Conservation (phyloP, 2,329 filamentous ascomycete species). For the Pezicula radicicola region DNA sequence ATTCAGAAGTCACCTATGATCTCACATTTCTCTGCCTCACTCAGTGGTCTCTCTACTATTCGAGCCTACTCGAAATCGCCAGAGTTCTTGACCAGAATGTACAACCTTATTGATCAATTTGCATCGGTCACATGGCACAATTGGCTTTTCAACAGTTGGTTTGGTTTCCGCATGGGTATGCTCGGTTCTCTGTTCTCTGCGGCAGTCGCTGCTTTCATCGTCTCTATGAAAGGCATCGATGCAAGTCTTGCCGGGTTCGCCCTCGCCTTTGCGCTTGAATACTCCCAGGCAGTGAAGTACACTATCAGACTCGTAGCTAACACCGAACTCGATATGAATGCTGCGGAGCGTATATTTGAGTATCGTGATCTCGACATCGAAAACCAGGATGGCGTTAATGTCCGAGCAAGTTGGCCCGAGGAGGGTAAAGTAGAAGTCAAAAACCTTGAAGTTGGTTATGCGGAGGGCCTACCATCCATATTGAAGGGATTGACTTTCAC, state of each 20-base stretch:
- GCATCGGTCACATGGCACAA: conserved; percentile 60
- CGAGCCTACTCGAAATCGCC: conserved; percentile 67
- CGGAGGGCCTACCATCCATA: conserved; percentile 64
- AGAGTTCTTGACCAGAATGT: conserved; percentile 66
- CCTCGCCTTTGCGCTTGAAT: conserved; percentile 68
- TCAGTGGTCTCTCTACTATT: conserved; percentile 70
- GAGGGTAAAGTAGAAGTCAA: conserved; percentile 68
- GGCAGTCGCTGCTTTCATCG: conserved; percentile 60
- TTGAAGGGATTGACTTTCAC: conserved; percentile 65
- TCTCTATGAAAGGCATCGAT: conserved; percentile 57
- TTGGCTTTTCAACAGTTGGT: conserved; percentile 68
- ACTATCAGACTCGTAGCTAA: conserved; percentile 63
- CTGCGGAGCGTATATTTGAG: conserved; percentile 70
- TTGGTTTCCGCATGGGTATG: conserved; percentile 68
- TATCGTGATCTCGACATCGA: conserved; percentile 68
- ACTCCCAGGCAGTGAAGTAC: conserved; percentile 59
- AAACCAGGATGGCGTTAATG: conserved; percentile 53
- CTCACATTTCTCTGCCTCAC: conserved; percentile 61
- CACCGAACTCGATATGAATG: conserved; percentile 74
- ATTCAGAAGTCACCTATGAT: conserved; percentile 74
- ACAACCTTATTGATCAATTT: conserved; percentile 63
- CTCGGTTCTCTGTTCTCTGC: conserved; percentile 66
- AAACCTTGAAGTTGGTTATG: conserved; percentile 71
- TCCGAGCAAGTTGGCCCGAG: conserved; percentile 70
- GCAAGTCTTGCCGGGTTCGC: conserved; percentile 72